Base-by-base conservation (phyloP, 176 grass and related monocot species). In the Bolboschoenus planiculmis region DNA sequence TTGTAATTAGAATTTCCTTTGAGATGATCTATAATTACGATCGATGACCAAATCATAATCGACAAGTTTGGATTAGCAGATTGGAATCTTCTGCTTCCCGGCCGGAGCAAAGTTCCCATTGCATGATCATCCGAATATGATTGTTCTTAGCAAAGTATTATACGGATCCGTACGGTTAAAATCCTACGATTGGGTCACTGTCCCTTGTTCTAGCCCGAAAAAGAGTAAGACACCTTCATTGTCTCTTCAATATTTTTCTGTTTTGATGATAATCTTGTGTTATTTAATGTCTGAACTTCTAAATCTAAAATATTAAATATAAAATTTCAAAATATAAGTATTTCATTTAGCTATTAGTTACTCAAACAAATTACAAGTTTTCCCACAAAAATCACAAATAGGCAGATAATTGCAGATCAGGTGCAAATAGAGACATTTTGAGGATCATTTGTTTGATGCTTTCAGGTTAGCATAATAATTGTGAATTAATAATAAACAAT, bases 31-130 rank as follows among this genome's bases (percentile, higher is more conserved):
- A 11, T 58, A 4, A 1, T 53, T 16, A 16, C 50, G 3, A 53
- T 53, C 11, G 2, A 24, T 88, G 7, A 65, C 44, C 1, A 14
- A 9, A 54, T 9, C 42, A 7, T 83, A 46, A 68, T 44, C 14
- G 21, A 27, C 68, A 46, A 7, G n/a, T 78, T 35, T 29, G 7
- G 16, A 5, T 47, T 42, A 3, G 7, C 87, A 97, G 94, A 97
- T 97, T 0, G 91, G 94, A 75, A 36, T 97, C 21, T 97, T 97
- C 87, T 97, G 94, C 84, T 97, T 97, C 35, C 94, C 94, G 26
- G 91, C 89, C 37, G 94, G 94, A 33, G 91, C 89, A 9, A 88
- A 46, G 55, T 84, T 97, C 70, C 94, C 94, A 47, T 88, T 97
- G 63, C 94, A 97, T 78, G 94, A 97, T 80, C 94, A 97, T 66